phyloP scores from a whole-genome alignment of 2,329 filamentous ascomycete genomes.

The Fusarium zealandicum region DNA sequence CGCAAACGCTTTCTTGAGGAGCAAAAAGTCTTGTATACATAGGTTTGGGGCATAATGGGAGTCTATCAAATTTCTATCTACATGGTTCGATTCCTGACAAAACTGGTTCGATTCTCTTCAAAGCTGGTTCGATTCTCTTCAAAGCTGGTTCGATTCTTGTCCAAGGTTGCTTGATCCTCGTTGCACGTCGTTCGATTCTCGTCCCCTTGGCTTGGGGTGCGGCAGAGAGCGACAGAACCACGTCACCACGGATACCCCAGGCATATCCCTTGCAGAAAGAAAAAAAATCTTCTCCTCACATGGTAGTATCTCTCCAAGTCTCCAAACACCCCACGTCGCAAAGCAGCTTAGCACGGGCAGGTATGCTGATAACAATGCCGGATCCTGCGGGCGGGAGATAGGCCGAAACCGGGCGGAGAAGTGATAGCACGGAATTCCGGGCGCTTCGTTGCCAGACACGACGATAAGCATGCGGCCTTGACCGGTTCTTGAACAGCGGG shows the following conservation, averaged over 20 bases:
- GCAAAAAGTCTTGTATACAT: neutral
- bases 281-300: too few species aligned
- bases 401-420: constrained; percentile 2
- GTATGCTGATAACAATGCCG: neutral
- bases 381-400: neutral
- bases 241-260: constrained; percentile 8
- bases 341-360: neutral
- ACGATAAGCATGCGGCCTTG: neutral
- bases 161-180: too few species aligned
- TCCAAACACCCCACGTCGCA: neutral
- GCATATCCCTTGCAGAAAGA: too few species aligned
- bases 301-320: neutral
- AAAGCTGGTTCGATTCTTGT: too few species aligned
- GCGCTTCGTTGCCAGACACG: neutral
- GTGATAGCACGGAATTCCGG: neutral
- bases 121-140: too few species aligned
- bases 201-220: too few species aligned
- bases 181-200: too few species aligned
- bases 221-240: too few species aligned
- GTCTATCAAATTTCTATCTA: neutral
- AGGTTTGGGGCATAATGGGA: neutral
- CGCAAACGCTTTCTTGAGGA: neutral
- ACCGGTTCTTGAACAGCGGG: neutral
- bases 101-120: too few species aligned
- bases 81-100: too few species aligned